Evolutionary conservation across 2,329 filamentous ascomycete genomes (phyloP).

Genomic region (Diaporthe nobilis): DNA sequence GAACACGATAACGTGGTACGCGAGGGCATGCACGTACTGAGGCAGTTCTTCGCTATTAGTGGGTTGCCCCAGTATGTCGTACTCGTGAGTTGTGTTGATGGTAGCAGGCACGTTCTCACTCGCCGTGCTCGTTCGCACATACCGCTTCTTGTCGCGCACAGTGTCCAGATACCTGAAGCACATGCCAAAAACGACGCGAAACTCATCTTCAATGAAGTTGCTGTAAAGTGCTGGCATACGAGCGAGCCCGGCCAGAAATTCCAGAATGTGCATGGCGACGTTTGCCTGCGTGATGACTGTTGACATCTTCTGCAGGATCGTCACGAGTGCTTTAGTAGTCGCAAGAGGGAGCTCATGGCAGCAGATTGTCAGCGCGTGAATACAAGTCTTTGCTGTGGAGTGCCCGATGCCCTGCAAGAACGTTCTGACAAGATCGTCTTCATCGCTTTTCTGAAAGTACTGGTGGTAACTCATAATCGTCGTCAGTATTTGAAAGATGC

Average conservation of each 20-base stretch:
- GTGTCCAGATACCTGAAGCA: slow-evolving; percentile 95
- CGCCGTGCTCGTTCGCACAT: slow-evolving; percentile 60
- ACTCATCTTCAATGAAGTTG: slow-evolving; percentile 92
- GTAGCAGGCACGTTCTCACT: slow-evolving; percentile 58
- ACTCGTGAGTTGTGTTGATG: slow-evolving; percentile 44
- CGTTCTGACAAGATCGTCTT: slow-evolving; percentile 89
- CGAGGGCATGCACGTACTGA: slow-evolving; percentile 93
- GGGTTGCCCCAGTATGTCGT: slow-evolving; percentile 50
- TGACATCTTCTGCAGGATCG: slow-evolving; percentile 92
- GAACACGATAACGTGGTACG: slow-evolving; percentile 95
- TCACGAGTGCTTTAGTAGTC: slow-evolving; percentile 86
- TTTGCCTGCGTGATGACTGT: slow-evolving; percentile 95
- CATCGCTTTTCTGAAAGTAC: slow-evolving; percentile 85
- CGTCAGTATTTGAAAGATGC: slow-evolving; percentile 87
- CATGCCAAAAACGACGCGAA: slow-evolving; percentile 93
- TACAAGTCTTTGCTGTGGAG: slow-evolving; percentile 90
- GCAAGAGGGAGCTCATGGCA: slow-evolving; percentile 94
- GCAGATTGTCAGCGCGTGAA: slow-evolving; percentile 94
- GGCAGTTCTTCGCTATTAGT: slow-evolving; percentile 79
- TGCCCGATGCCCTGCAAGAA: slow-evolving; percentile 92
- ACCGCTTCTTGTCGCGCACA: slow-evolving; percentile 76
- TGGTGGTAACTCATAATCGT: slow-evolving; percentile 93
- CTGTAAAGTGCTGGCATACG: slow-evolving; percentile 87
- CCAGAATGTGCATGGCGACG: slow-evolving; percentile 93
- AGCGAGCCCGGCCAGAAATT: slow-evolving; percentile 92